Base-by-base conservation (phyloP, 305 asterid species). In the Solanum hybrid region DNA sequence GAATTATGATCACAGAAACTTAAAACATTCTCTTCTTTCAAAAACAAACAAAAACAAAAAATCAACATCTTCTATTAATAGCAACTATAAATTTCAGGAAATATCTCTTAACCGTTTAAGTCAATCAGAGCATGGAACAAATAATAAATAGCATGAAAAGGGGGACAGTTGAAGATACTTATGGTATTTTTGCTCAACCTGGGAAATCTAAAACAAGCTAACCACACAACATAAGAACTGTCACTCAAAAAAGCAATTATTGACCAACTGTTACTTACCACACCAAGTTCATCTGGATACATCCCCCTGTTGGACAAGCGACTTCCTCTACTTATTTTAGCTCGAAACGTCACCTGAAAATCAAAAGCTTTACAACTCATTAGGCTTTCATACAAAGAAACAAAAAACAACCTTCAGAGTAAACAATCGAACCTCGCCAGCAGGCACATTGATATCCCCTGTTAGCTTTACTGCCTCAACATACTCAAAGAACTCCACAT, bases 401-500 rank as follows among this genome's bases (percentile, higher is more conserved):
- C 69, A 89, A 26, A 89, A 84, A 79, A 75, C 75, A 88, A 32
- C 31, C 16, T 35, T 69, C 11, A 20, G 31, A 31, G 27, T 31
- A 17, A 84, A 51, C 32, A 31, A 84, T 22, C 89, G 69, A 89
- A 96, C 99, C 98, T 96, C 96, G 86, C 99, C 99, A 89, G 98
- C 99, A 42, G 99, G 99, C 90, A 97, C 98, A 92, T 96, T 96
- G 89, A 96, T 92, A 93, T 97, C 99, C 88, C 99, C 99, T 1
- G 99, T 96, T 92, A 97, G 92, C 93, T 96, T 97, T 91, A 97
- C 98, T 5, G 99, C 99, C 93, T 97, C 99, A 69, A 97, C 98
- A 92, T 97, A 97, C 94, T 96, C 99, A 89, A 96, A 97, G 94
- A 97, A 97, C 94, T 95, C 98, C 89, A 95, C 89, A 89, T 95